These are phyloP conservation scores for Vittaforma corneae DNA, from an alignment of 371 early-diverging fungal genomes.

Conservation along the genomic window DNA sequence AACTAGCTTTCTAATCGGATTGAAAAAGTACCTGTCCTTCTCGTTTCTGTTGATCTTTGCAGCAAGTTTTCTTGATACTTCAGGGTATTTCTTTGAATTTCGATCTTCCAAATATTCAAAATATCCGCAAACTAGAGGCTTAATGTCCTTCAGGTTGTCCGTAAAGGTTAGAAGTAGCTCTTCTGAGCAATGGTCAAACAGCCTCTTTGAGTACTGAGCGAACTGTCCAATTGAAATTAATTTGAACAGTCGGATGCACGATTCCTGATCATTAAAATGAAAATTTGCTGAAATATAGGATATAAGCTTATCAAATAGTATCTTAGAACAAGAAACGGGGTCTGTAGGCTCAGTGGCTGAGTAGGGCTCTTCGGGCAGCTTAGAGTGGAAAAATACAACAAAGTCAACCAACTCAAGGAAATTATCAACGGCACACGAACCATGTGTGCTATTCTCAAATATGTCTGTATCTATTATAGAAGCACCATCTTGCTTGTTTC, in stretches of 20 bases:
- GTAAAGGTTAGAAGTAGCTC: constrained; percentile 15
- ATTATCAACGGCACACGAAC: no score
- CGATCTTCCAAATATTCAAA: constrained; percentile 9
- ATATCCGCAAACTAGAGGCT: constrained; percentile 12
- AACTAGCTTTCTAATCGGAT: neutral
- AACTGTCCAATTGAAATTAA: constrained; percentile 13
- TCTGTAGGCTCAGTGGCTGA: neutral
- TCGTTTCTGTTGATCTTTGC: constrained; percentile 3
- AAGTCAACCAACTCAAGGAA: constrained; percentile 16
- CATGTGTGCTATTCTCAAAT: no score
- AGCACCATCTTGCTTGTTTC: no score
- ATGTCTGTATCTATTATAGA: no score
- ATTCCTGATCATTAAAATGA: constrained; percentile 14
- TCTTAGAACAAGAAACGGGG: neutral
- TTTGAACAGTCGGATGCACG: constrained; percentile 24
- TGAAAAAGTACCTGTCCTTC: constrained; percentile 14
- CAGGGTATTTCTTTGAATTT: neutral
- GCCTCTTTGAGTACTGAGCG: neutral
- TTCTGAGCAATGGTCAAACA: constrained; percentile 3
- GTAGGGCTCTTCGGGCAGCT: neutral
- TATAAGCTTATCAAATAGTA: neutral
- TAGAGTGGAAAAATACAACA: constrained; percentile 16
- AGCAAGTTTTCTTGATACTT: constrained; percentile 1
- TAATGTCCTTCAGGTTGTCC: neutral
- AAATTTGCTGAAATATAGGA: constrained; percentile 1